Evolutionary conservation across 129 eudicot species (phyloP).

Genomic region (Lonicera japonica): DNA sequence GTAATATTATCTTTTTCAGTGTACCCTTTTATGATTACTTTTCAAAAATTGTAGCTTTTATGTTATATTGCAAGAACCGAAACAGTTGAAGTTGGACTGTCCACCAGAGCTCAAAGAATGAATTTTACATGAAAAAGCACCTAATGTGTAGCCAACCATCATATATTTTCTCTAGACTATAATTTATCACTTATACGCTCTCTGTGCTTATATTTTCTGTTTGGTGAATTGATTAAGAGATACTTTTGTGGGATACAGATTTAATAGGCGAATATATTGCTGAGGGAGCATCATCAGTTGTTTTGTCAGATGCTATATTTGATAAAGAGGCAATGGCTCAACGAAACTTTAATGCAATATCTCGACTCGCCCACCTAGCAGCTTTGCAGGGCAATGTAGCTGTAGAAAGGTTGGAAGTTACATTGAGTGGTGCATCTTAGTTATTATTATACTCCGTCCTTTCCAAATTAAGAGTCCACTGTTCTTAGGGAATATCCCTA

Average conservation of each 20-base stretch:
- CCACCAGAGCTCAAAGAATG: no score
- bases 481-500: no score
- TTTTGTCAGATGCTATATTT: constrained; percentile 87
- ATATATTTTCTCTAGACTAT: no score
- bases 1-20: no score
- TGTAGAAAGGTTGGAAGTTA: constrained; percentile 35
- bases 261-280: constrained; percentile 47
- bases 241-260: constrained; percentile 17
- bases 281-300: constrained; percentile 76
- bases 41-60: no score
- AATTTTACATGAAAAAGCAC: no score
- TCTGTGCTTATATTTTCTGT: not conserved
- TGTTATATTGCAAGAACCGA: no score
- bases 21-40: no score
- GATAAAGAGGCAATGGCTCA: constrained; percentile 67
- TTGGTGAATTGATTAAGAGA: constrained; percentile 13
- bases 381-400: constrained; percentile 43
- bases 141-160: no score
- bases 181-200: not conserved
- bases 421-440: not conserved
- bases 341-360: constrained; percentile 36
- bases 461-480: no score
- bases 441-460: no score
- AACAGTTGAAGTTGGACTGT: no score
- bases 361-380: constrained; percentile 56